phyloP scores from a whole-genome alignment of 768 basidiomycete genomes.

The Gymnopilus junonius region DNA sequence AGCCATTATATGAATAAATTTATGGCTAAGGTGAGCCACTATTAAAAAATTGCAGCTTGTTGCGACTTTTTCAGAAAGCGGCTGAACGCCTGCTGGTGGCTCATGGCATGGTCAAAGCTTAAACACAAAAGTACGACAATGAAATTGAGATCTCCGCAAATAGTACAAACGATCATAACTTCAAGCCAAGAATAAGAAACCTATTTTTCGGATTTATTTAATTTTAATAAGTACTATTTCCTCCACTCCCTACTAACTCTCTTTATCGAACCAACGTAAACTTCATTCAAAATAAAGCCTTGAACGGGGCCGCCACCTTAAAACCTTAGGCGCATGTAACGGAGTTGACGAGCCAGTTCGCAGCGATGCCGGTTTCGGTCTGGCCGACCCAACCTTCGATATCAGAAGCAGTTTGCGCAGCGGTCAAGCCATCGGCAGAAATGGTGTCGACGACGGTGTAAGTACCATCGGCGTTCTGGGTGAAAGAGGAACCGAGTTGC shows the following conservation, averaged over 20 bases:
- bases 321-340: no score
- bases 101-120: no score
- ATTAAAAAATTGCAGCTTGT: no score
- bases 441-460: slow-evolving; percentile 8
- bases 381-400: slow-evolving; percentile 7
- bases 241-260: not conserved
- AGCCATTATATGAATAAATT: no score
- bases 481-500: slow-evolving; percentile 1
- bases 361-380: slow-evolving; percentile 1
- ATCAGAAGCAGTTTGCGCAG: slow-evolving; percentile 2
- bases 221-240: no score
- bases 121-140: not conserved
- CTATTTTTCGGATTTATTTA: not conserved
- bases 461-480: not conserved
- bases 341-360: slow-evolving; percentile 12
- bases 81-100: no score
- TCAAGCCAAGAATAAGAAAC: not conserved
- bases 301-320: not conserved
- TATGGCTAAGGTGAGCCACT: no score
- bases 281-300: not conserved
- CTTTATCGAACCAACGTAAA: not conserved
- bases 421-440: slow-evolving; percentile 2
- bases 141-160: not conserved
- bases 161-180: not conserved
- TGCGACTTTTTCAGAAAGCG: no score